These are phyloP conservation scores for Ophiostoma perfectum DNA, from an alignment of 2,329 filamentous ascomycete genomes.

Conservation along the genomic window DNA sequence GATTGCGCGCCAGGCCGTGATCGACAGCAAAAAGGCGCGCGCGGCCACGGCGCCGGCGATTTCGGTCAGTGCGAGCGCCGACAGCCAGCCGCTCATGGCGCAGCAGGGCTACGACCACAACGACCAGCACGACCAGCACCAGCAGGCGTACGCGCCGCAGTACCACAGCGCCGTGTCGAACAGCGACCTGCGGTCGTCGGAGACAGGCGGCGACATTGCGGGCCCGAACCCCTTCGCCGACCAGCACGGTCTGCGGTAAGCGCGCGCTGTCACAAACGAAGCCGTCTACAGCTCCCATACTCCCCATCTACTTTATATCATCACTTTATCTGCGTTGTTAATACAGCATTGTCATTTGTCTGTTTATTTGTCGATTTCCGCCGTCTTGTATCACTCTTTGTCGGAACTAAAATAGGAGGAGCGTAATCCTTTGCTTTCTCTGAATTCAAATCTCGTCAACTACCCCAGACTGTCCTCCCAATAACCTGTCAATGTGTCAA, in stretches of 20 bases:
- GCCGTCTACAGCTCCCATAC: not conserved
- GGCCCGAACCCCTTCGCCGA: slow-evolving; percentile 26
- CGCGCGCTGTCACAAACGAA: not conserved
- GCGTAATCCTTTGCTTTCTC: not conserved
- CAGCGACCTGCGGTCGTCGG: slow-evolving; percentile 9
- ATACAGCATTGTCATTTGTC: not conserved
- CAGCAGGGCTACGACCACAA: not conserved
- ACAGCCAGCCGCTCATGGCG: slow-evolving; percentile 30
- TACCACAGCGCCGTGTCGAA: slow-evolving; percentile 11
- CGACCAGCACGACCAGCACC: slow-evolving; percentile 5
- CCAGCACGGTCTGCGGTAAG: slow-evolving; percentile 24
- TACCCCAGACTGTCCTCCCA: not conserved
- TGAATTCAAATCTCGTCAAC: not conserved
- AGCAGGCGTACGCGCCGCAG: not conserved
- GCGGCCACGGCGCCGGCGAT: slow-evolving; percentile 26
- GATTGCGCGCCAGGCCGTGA: slow-evolving; percentile 40
- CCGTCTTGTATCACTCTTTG: not conserved
- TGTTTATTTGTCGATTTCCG: not conserved
- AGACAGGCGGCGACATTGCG: slow-evolving; percentile 20
- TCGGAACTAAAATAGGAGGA: not conserved
- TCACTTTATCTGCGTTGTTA: not conserved
- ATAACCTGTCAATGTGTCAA: not conserved
- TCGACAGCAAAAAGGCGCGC: slow-evolving; percentile 38
- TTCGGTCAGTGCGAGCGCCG: slow-evolving; percentile 16
- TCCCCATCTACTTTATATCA: not conserved